Conservation (phyloP, 1,284 basidiomycete species). For the Melanopsichium pennsylvanicum region DNA sequence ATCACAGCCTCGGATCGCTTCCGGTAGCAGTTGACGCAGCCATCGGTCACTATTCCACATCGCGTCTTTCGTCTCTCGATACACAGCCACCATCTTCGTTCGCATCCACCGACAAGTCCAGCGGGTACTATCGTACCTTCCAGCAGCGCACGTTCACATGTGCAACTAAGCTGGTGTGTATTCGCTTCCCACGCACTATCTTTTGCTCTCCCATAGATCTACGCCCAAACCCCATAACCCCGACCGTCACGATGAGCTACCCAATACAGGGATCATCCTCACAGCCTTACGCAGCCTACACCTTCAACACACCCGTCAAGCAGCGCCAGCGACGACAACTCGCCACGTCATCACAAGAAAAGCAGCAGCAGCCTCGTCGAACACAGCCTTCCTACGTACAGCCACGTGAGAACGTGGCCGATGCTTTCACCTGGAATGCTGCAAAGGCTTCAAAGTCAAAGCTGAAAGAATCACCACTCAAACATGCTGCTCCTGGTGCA, state of each 20-base stretch:
- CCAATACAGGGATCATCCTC: conserved; percentile 44
- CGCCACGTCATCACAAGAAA: not conserved
- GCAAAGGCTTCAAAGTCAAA: conserved; percentile 31
- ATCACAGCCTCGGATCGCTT: too few species aligned
- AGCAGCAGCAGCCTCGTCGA: conserved; percentile 9
- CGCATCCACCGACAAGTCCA: not conserved
- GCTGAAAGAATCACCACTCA: conserved; percentile 38
- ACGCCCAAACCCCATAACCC: not conserved
- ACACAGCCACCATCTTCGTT: not conserved
- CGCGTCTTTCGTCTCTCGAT: too few species aligned
- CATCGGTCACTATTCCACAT: too few species aligned
- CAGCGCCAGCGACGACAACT: conserved; percentile 16
- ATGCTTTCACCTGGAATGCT: conserved; percentile 47
- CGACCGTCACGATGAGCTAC: conserved; percentile 24
- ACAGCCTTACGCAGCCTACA: conserved; percentile 39
- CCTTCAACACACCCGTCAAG: conserved; percentile 38
- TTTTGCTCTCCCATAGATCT: not conserved
- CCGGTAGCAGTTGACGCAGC: too few species aligned
- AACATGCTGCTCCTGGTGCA: conserved; percentile 31
- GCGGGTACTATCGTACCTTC: too few species aligned
- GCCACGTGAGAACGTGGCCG: conserved; percentile 33
- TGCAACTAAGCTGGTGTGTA: not conserved
- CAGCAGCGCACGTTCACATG: conserved; percentile 3
- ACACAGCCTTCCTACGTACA: not conserved
- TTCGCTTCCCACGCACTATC: not conserved